Conservation (phyloP, 2,329 filamentous ascomycete species). For the Alternaria postmessia region DNA sequence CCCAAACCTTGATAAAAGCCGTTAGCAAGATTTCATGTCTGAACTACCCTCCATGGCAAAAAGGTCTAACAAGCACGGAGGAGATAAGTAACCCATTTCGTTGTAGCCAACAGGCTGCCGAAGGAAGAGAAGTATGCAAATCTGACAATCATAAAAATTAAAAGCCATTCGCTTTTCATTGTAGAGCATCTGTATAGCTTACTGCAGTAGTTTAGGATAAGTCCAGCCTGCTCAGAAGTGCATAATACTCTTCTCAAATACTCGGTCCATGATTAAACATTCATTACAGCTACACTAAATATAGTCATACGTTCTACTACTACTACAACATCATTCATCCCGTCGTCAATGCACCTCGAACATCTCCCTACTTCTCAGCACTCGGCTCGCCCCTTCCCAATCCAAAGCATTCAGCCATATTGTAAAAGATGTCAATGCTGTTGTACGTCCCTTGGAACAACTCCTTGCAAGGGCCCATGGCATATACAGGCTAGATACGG, state of each 20-base stretch:
- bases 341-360: not conserved
- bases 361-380: not conserved
- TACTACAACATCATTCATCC: not conserved
- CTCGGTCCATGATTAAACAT: slow-evolving; percentile 7
- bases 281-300: slow-evolving; percentile 8
- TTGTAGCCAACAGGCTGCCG: not conserved
- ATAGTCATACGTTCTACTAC: not conserved
- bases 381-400: slow-evolving; percentile 20
- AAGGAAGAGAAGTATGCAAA: not conserved
- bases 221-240: no score
- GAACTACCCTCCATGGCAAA: not conserved
- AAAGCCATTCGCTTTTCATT: no score
- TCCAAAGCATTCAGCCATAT: slow-evolving; percentile 74
- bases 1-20: not conserved
- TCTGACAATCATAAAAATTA: no score
- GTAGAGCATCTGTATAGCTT: no score
- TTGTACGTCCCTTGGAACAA: slow-evolving; percentile 74
- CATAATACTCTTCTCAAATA: no score
- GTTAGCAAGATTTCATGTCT: not conserved
- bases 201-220: no score
- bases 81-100: not conserved
- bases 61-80: not conserved
- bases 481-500: slow-evolving; percentile 64
- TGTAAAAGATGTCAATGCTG: slow-evolving; percentile 78
- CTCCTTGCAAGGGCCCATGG: slow-evolving; percentile 80